Percentiles rank a stretch among this genome's conserved stretches.
These are phyloP conservation scores for Brassica napus DNA, from an alignment of 345 rosid genomes.

Conservation along the genomic window DNA sequence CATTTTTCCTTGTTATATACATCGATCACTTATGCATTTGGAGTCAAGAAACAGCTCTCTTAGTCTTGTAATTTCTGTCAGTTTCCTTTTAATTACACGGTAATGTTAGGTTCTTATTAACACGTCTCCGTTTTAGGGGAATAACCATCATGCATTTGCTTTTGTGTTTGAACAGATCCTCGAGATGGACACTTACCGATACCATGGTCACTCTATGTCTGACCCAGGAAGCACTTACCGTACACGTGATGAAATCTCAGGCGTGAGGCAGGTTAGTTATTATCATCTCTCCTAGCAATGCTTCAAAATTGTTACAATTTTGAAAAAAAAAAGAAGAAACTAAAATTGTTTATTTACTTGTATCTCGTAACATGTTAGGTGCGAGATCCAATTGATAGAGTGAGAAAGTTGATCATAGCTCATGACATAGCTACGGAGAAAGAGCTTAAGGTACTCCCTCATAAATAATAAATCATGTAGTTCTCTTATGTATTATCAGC, in stretches of 20 bases:
- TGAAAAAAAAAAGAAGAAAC: neutral
- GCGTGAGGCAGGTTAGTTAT: slow-evolving; percentile 75
- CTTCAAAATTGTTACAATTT: neutral
- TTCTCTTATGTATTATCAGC: neutral
- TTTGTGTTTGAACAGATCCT: slow-evolving; percentile 61
- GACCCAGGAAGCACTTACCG: slow-evolving; percentile 99
- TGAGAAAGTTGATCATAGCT: slow-evolving; percentile 50
- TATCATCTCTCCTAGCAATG: neutral
- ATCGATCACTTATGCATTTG: no score
- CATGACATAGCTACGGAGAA: slow-evolving; percentile 83
- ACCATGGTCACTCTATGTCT: slow-evolving; percentile 97
- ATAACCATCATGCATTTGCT: neutral
- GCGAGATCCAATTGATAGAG: slow-evolving; percentile 45
- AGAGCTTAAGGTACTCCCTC: slow-evolving; percentile 70
- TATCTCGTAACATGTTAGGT: slow-evolving; percentile 46
- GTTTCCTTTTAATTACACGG: neutral
- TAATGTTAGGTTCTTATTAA: neutral
- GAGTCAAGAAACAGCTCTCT: neutral
- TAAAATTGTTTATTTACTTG: no score
- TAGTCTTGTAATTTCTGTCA: neutral
- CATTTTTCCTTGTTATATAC: no score
- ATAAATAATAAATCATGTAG: neutral
- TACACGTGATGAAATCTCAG: slow-evolving; percentile 87
- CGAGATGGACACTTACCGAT: slow-evolving; percentile 95
- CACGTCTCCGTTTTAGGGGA: neutral